Evolutionary conservation across 192 early-diverging fungal genomes (phyloP).

Genomic region (Chytriomyces sp.): DNA sequence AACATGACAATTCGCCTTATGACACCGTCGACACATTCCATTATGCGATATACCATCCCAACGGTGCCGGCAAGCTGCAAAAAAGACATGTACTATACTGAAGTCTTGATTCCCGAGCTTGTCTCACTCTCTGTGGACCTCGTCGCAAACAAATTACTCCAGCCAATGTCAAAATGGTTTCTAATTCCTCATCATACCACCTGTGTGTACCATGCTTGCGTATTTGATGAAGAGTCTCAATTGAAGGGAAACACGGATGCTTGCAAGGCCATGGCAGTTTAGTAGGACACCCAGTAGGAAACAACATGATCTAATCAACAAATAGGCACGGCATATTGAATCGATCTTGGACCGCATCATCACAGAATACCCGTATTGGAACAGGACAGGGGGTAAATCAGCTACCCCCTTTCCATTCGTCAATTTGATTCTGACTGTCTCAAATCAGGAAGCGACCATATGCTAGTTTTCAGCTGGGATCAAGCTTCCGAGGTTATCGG

Average conservation of each 20-base stretch:
- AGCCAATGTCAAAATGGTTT: background rate
- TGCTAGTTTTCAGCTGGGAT: conserved; percentile 35
- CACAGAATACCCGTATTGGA: conserved; percentile 12
- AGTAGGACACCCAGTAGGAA: background rate
- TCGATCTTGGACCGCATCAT: background rate
- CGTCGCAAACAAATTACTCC: no score
- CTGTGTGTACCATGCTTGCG: conserved; percentile 30
- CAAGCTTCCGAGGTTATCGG: conserved; percentile 39
- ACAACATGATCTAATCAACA: background rate
- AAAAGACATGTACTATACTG: conserved; percentile 34
- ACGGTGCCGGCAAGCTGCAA: background rate
- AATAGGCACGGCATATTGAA: conserved; percentile 8
- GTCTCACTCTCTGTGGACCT: background rate
- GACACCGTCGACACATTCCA: no score
- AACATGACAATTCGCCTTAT: no score
- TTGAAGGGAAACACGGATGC: conserved; percentile 3
- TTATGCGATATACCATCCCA: background rate
- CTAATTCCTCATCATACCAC: conserved; percentile 31
- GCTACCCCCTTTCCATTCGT: background rate
- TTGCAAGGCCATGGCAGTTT: conserved; percentile 28
- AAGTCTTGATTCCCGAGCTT: conserved; percentile 22
- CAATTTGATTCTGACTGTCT: background rate
- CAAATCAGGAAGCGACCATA: conserved; percentile 19
- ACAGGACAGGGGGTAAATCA: background rate
- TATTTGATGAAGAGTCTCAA: background rate